Evolutionary conservation across 306 rosid genomes (phyloP).

Genomic region (Vigna reflexopilosa): DNA sequence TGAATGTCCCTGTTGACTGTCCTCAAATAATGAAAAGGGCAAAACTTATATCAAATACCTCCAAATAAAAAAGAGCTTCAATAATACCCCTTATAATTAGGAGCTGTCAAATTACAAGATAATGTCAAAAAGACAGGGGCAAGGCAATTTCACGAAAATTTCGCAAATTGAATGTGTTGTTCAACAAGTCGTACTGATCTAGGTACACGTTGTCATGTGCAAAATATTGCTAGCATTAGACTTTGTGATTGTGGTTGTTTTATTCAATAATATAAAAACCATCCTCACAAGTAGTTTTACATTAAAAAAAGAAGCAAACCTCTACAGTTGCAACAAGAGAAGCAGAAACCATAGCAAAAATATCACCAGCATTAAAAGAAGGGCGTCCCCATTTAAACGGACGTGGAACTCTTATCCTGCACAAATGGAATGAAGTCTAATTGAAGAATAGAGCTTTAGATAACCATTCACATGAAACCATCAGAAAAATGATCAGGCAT

Average conservation of each 20-base stretch:
- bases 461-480: conserved; percentile 3
- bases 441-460: conserved; percentile 2
- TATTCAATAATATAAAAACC: conserved; percentile 7
- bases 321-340: conserved; percentile 78
- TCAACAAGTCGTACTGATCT: conserved; percentile 21
- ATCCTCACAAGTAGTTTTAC: background rate
- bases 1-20: conserved; percentile 85
- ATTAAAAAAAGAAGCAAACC: conserved; percentile 54
- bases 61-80: conserved; percentile 2
- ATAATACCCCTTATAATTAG: background rate
- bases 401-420: conserved; percentile 87
- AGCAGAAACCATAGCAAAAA: conserved; percentile 76
- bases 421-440: conserved; percentile 26
- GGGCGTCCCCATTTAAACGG: conserved; percentile 95
- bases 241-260: conserved; percentile 17
- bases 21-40: conserved; percentile 34
- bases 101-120: conserved; percentile 4
- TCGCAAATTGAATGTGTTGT: background rate
- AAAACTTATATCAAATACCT: conserved; percentile 30
- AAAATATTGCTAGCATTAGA: conserved; percentile 8
- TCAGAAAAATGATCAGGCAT: background rate
- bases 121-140: background rate
- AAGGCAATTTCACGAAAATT: background rate
- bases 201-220: background rate
- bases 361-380: conserved; percentile 73